Evolutionary conservation across 129 eudicot genomes (phyloP), one percentile per base, ranked within the genome.

Genomic region (Centaurea solstitialis): DNA sequence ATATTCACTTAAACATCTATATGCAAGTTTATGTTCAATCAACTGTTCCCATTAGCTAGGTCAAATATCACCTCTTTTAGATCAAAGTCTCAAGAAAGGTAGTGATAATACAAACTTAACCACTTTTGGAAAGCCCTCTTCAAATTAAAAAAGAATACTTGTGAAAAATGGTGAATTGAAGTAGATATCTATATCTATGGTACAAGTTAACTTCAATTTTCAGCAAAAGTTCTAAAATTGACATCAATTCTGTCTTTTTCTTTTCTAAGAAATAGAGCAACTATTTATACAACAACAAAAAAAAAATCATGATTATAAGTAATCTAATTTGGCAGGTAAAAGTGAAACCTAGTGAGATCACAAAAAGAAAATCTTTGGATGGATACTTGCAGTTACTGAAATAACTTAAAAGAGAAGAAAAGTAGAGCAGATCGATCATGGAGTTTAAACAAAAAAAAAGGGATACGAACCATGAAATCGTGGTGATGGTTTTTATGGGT

Each of bases 391-490:
- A 18, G 75, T 68, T 68, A 68, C 12, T 0, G 21, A 50, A 26
- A 37, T 40, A 20, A 2, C 1, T 1, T 6, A 13, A 65, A 65
- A 50, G 30, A 12, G 17, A 64, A 64, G 23, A 66, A 57, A 9
- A 41, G 2, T 23, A 38, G 1, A 77, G 5, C 4, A 40, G 57
- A 76, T 76, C 22, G 72, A 62, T 40, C 0, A 30, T 76, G 35
- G 57, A 35, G 71, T 62, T 35, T 18, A 66, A 10, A 21, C 10
- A 30, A 13, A 41, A 9, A 41, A 26, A 22, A 30, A 70, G 41
- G 71, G 62, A 33, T 33, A 79, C 83, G 28, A 79, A 79, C 83
- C 83, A 79, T 79, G 62, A 33, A 71, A 35, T 12, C n/a, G 22
- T 57, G 23, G 65, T n/a, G 65, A 57, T 57, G 23, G 65, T 67